Evolutionary conservation across 164 flowering plant species (phyloP).

Genomic region (Tinospora cordifolia): DNA sequence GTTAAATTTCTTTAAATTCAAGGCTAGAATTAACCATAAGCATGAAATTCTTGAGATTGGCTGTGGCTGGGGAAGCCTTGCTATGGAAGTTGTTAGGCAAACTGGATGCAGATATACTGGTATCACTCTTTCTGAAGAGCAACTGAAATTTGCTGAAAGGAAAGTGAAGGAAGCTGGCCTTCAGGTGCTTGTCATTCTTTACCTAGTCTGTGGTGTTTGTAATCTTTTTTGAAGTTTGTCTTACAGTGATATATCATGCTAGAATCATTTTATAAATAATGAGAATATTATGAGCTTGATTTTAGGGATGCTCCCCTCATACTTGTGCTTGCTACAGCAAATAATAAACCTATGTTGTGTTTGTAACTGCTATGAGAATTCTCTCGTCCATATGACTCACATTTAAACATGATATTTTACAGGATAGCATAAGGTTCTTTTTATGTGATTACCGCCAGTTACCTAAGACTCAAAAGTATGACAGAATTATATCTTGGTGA

Average conservation of each 20-base stretch:
- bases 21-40: conserved; percentile 57
- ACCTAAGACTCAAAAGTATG: conserved; percentile 43
- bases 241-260: background rate
- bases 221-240: background rate
- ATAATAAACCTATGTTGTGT: too few species aligned
- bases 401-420: conserved; percentile 9
- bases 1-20: background rate
- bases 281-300: background rate
- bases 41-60: conserved; percentile 91
- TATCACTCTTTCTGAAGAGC: conserved; percentile 78
- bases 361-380: background rate
- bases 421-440: conserved; percentile 62
- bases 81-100: conserved; percentile 75
- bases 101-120: conserved; percentile 95
- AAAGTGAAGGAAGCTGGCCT: conserved; percentile 82
- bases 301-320: background rate
- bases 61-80: conserved; percentile 91
- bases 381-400: background rate
- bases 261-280: background rate
- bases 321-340: too few species aligned
- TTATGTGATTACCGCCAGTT: conserved; percentile 84
- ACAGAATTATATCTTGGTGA: conserved; percentile 84
- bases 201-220: background rate
- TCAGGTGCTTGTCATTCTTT: conserved; percentile 35
- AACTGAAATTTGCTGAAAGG: conserved; percentile 59